Percentiles rank a stretch among this genome's conserved stretches.
Conservation (phyloP, 805 yeast genomes). For the Hanseniaspora pseudoguilliermondii region DNA sequence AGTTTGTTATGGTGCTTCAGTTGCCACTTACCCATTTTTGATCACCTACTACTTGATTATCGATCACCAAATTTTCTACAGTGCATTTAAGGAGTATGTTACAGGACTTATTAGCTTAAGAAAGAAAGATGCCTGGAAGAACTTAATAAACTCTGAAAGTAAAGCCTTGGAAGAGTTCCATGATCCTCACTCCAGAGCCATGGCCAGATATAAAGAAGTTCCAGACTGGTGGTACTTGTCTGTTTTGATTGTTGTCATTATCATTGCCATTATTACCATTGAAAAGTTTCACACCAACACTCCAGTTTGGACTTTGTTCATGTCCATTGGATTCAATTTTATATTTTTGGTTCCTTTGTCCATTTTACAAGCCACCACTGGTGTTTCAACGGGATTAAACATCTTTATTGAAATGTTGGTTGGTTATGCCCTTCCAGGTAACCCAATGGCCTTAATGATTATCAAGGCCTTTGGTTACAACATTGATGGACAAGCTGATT, state of each 20-base stretch:
- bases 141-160: conserved; percentile 26
- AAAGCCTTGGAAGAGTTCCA: conserved; percentile 22
- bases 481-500: conserved; percentile 42
- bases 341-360: conserved; percentile 47
- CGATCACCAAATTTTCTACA: conserved; percentile 33
- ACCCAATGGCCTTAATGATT: conserved; percentile 43
- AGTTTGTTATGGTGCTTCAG: conserved; percentile 45
- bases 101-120: conserved; percentile 14
- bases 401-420: conserved; percentile 48
- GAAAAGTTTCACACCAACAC: conserved; percentile 39
- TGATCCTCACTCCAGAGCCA: conserved; percentile 48
- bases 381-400: conserved; percentile 42
- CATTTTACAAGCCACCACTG: conserved; percentile 45
- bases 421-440: conserved; percentile 46
- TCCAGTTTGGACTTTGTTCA: conserved; percentile 52
- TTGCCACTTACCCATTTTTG: conserved; percentile 44
- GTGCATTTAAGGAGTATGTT: conserved; percentile 27
- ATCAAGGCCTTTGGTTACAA: conserved; percentile 44
- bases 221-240: conserved; percentile 48
- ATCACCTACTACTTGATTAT: conserved; percentile 36
- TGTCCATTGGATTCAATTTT: conserved; percentile 41
- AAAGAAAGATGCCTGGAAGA: conserved; percentile 16
- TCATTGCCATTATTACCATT: conserved; percentile 30
- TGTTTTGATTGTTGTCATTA: conserved; percentile 33
- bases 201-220: conserved; percentile 45